Conservation (phyloP, 495 filamentous ascomycete species). For the Pseudotulostoma volvatum region DNA sequence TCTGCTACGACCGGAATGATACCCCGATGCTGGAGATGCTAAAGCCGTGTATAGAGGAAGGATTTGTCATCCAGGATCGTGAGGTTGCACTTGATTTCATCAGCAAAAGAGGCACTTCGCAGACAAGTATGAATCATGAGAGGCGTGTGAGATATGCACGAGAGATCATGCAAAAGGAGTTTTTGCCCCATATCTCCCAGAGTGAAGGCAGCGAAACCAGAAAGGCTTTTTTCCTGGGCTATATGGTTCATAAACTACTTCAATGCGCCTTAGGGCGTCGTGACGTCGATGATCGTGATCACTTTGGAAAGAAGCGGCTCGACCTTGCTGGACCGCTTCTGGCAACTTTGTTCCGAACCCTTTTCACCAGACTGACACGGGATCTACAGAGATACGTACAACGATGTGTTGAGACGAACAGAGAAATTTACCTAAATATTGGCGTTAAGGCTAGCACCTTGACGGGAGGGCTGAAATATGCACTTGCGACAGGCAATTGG, state of each 20-base stretch:
- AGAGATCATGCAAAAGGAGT: slow-evolving; percentile 92
- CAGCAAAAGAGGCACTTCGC: slow-evolving; percentile 67
- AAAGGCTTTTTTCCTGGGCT: slow-evolving; percentile 97
- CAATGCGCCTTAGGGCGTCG: slow-evolving; percentile 80
- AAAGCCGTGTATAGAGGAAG: slow-evolving; percentile 91
- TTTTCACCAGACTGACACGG: slow-evolving; percentile 72
- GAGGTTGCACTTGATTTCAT: slow-evolving; percentile 95
- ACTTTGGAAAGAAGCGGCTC: slow-evolving; percentile 96
- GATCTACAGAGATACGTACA: slow-evolving; percentile 84
- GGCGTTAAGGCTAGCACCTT: slow-evolving; percentile 83
- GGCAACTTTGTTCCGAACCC: slow-evolving; percentile 76
- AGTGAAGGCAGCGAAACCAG: slow-evolving; percentile 88
- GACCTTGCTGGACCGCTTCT: slow-evolving; percentile 90
- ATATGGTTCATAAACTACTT: slow-evolving; percentile 91
- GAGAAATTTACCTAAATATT: slow-evolving; percentile 74
- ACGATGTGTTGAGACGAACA: slow-evolving; percentile 72
- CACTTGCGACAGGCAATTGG: slow-evolving; percentile 97
- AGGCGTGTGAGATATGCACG: slow-evolving; percentile 80
- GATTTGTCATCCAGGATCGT: slow-evolving; percentile 85
- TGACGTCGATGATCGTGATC: slow-evolving; percentile 92
- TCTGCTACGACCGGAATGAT: slow-evolving; percentile 89
- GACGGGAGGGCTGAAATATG: slow-evolving; percentile 89
- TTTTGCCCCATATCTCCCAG: slow-evolving; percentile 92
- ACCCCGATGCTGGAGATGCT: slow-evolving; percentile 95
- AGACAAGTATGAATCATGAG: slow-evolving; percentile 54